These are phyloP conservation scores for Spirogloea muscicola DNA, from an alignment of 139 green algal genomes.

Conservation along the genomic window DNA sequence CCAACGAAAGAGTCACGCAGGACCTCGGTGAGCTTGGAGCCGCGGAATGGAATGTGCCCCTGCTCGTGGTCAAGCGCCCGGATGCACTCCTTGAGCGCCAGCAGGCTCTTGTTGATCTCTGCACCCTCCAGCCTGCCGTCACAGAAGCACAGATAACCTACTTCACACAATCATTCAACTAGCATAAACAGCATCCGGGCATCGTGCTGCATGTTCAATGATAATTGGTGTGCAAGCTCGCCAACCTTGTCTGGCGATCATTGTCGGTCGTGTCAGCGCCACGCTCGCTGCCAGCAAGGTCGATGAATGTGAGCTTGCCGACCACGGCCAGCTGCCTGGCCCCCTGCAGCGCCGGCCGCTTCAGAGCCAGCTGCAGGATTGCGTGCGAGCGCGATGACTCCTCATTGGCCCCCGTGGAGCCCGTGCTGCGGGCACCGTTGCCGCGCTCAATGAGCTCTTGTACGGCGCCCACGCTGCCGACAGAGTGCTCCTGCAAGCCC, in stretches of 20 bases:
- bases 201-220: no score
- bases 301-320: conserved; percentile 97
- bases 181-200: no score
- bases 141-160: no score
- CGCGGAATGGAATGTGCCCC: conserved; percentile 91
- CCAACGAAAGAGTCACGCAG: conserved; percentile 75
- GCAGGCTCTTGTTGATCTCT: conserved; percentile 97
- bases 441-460: conserved; percentile 65
- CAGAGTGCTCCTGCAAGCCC: conserved; percentile 60
- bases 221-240: neutral
- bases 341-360: no score
- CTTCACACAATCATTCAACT: no score
- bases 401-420: conserved; percentile 90
- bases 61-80: conserved; percentile 83
- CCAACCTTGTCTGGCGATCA: conserved; percentile 70
- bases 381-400: conserved; percentile 93
- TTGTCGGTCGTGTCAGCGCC: conserved; percentile 97
- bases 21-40: conserved; percentile 83
- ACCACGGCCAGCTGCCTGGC: no score
- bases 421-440: conserved; percentile 63
- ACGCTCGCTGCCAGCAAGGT: conserved; percentile 91
- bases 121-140: conserved; percentile 76
- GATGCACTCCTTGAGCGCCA: conserved; percentile 92
- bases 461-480: conserved; percentile 48
- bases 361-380: conserved; percentile 90